phyloP scores from a whole-genome alignment of 148 eudicot genomes.

The Camellia granthamiana region DNA sequence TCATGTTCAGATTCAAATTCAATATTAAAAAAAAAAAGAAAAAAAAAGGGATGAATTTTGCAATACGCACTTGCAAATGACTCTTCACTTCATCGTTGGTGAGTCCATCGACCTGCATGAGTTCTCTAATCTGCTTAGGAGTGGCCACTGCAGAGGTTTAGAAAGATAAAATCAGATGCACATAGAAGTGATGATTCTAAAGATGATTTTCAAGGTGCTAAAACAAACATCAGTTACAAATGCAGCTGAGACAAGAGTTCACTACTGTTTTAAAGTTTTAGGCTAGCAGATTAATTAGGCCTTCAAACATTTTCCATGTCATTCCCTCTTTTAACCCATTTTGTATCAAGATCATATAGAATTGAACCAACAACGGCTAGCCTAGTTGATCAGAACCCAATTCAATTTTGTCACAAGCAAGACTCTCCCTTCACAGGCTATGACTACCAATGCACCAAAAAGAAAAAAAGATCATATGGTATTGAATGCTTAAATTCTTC shows the following conservation, averaged over 20 bases:
- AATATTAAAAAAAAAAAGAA: neutral
- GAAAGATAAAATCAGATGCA: conserved; percentile 4
- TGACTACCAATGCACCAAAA: too few species aligned
- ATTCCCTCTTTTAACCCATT: too few species aligned
- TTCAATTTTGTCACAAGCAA: too few species aligned
- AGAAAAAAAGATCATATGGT: too few species aligned
- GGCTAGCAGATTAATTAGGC: too few species aligned
- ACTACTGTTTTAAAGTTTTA: neutral
- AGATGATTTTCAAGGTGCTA: neutral
- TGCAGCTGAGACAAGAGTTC: neutral
- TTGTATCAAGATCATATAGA: too few species aligned
- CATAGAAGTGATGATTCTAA: neutral
- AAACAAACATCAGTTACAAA: neutral
- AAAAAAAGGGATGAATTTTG: neutral
- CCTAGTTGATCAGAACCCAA: too few species aligned
- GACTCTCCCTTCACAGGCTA: too few species aligned
- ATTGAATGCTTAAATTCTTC: neutral
- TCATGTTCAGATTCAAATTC: neutral
- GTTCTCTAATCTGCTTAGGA: conserved; percentile 91
- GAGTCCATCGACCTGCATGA: conserved; percentile 84
- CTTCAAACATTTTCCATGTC: too few species aligned
- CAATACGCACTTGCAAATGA: conserved; percentile 70
- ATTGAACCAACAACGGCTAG: neutral
- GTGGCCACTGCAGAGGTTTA: conserved; percentile 62
- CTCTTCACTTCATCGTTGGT: conserved; percentile 95